Evolutionary conservation across 139 green algal species (phyloP), one percentile per base, ranked within the genome.

Genomic region (Coelastrella sp.): DNA sequence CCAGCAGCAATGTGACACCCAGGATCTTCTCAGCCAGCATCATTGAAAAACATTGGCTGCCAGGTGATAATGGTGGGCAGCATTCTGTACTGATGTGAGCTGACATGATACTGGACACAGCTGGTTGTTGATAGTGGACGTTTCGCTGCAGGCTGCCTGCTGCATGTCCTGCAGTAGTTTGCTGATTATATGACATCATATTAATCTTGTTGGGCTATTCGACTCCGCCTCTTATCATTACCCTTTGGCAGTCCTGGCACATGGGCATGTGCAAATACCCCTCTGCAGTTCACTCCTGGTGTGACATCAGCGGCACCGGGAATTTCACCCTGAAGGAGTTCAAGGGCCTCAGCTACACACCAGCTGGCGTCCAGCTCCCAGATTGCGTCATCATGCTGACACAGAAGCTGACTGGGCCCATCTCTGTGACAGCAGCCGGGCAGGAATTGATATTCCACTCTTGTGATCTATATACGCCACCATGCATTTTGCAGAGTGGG

Each of bases 331-430:
- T 86, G 86, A 20, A 98, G 82, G 60, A 93, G 60, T 7, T 82
- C 19, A 59, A 98, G 91, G 25, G 91, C 93, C 6, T 66, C 83
- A 24, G 91, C 73, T 6, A 95, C 78, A 25, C 93, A 56, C 14
- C 72, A 90, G 19, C 56, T 65, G 7, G 81, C 76, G 83, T 98
- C 96, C n/a, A 98, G 72, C 92, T 98, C 95, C 96, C 96, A 98
- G 9, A 98, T 87, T 0, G 61, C 27, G 19, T 95, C 91, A 17
- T 95, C 90, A 22, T 85, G 59, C 85, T 93, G 94, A 5, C 49
- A 24, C 4, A 96, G 79, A 17, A 97, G 88, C 72, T 94, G 87
- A 65, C 91, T 95, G 75, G 95, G 94, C 1, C 94, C 95, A 56
- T 92, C 91, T 66, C 93, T 95, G 87, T 84, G 84, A 25, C 7